A percentile compares a stretch with the other conserved stretches of the same genome.
Conservation (phyloP, 2,329 filamentous ascomycete genomes). For the Monilinia polystroma region DNA sequence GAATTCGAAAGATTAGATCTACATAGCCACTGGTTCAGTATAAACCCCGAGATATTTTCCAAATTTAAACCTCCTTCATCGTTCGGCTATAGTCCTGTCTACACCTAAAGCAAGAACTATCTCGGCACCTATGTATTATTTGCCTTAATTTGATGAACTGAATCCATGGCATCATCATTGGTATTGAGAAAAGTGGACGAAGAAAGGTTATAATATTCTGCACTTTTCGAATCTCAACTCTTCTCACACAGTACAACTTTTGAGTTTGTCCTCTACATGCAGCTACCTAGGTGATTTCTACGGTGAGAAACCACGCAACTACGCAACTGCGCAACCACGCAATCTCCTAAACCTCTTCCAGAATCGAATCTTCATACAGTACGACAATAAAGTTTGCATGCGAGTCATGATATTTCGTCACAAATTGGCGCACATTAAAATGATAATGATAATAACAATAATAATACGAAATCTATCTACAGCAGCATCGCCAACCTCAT, state of each 20-base stretch:
- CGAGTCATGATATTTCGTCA: constrained; percentile 9
- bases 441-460: no score
- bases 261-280: constrained; percentile 12
- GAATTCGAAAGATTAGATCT: neutral
- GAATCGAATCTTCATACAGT: neutral
- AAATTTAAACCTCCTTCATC: neutral
- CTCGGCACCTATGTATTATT: neutral
- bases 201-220: neutral
- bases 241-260: neutral
- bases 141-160: neutral
- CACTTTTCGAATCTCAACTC: no score
- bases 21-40: no score
- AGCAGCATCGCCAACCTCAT: neutral
- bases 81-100: neutral
- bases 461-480: no score
- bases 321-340: constrained; percentile 1
- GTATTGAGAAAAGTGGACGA: neutral
- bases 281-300: constrained; percentile 11
- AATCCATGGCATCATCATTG: neutral
- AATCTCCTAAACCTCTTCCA: neutral
- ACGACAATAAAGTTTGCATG: neutral
- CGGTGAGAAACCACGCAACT: neutral
- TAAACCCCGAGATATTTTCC: no score
- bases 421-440: neutral
- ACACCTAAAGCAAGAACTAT: neutral